These are phyloP conservation scores for Circinella minor DNA, from an alignment of 371 early-diverging fungal species.

Conservation along the genomic window DNA sequence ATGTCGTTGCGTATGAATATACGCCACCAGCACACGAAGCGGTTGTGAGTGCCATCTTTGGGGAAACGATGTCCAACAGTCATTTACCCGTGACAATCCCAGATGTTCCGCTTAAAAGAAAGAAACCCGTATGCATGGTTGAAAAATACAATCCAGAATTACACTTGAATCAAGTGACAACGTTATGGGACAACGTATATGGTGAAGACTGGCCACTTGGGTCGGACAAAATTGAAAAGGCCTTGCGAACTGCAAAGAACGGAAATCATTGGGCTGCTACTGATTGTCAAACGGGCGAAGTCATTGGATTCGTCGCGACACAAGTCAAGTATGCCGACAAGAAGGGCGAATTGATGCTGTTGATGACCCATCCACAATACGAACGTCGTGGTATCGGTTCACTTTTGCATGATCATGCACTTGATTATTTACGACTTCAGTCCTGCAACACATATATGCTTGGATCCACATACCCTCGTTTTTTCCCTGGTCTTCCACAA, in stretches of 20 bases:
- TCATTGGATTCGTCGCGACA: constrained; percentile 49
- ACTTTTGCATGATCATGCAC: constrained; percentile 32
- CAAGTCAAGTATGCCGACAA: constrained; percentile 20
- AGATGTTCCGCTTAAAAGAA: neutral
- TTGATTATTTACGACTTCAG: constrained; percentile 28
- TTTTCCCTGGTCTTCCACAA: constrained; percentile 51
- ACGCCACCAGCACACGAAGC: constrained; percentile 55
- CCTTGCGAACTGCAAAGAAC: constrained; percentile 25
- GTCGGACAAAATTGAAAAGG: constrained; percentile 22
- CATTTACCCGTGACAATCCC: constrained; percentile 45
- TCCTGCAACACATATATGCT: constrained; percentile 19
- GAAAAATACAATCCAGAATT: constrained; percentile 7
- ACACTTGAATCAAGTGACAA: constrained; percentile 20
- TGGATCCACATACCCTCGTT: constrained; percentile 53
- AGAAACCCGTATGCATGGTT: neutral
- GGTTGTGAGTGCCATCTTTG: constrained; percentile 40
- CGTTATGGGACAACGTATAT: constrained; percentile 35
- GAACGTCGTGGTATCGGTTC: constrained; percentile 41
- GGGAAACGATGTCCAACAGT: constrained; percentile 34
- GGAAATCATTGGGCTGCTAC: constrained; percentile 34
- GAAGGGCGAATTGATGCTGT: constrained; percentile 40
- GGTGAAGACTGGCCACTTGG: constrained; percentile 33
- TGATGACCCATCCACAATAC: constrained; percentile 38
- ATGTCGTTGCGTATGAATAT: constrained; percentile 51
- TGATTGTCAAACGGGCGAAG: neutral